These are phyloP conservation scores for Bruguiera sexangula DNA, from an alignment of 345 rosid species.

Conservation along the genomic window DNA sequence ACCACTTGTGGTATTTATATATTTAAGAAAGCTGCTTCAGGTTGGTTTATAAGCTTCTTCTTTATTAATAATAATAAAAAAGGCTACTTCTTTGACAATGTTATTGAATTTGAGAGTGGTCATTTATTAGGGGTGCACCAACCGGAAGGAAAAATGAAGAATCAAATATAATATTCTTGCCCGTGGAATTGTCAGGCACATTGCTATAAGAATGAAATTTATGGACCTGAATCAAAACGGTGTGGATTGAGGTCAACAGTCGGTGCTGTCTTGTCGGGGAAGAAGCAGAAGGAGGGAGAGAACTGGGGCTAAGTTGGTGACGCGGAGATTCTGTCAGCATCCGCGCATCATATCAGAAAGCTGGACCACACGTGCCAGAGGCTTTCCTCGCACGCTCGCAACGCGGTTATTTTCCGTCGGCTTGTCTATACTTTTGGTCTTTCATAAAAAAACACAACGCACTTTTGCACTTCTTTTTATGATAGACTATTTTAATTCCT, in stretches of 20 bases:
- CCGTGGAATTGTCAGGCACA: too few species aligned
- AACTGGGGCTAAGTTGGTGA: slow-evolving; percentile 24
- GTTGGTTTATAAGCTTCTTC: not conserved
- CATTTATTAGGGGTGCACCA: not conserved
- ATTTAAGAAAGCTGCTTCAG: not conserved
- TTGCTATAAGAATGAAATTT: not conserved
- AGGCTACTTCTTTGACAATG: not conserved
- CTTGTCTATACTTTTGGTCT: not conserved
- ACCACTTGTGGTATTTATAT: not conserved
- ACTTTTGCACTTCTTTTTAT: too few species aligned
- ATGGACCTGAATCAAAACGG: slow-evolving; percentile 9
- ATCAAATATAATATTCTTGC: too few species aligned
- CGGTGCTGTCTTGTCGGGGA: slow-evolving; percentile 36
- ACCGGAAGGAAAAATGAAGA: not conserved
- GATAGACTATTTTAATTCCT: too few species aligned
- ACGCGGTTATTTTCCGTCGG: slow-evolving; percentile 12
- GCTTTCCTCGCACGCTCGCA: slow-evolving; percentile 19
- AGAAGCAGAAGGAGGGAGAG: slow-evolving; percentile 21
- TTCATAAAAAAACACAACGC: not conserved
- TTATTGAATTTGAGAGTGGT: not conserved
- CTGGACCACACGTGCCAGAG: slow-evolving; percentile 15
- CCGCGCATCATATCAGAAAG: not conserved
- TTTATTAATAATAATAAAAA: not conserved
- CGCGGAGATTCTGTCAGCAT: slow-evolving; percentile 41
- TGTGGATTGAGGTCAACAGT: slow-evolving; percentile 8